These are phyloP conservation scores for Exophiala viscosa DNA, from an alignment of 2,329 filamentous ascomycete genomes.

Conservation along the genomic window DNA sequence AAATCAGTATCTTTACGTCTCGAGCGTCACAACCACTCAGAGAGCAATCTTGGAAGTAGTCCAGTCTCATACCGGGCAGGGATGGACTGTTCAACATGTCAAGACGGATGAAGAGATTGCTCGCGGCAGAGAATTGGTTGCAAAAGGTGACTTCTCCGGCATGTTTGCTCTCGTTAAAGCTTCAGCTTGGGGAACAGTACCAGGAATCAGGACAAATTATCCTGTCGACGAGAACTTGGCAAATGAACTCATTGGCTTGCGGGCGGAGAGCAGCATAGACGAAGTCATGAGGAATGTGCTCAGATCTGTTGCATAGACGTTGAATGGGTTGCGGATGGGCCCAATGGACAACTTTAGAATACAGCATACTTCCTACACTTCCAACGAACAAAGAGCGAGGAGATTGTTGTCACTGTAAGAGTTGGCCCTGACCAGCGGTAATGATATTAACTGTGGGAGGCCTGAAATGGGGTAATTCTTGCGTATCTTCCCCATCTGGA, in stretches of 20 bases:
- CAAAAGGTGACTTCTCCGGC: slow-evolving; percentile 37
- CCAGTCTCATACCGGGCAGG: slow-evolving; percentile 4
- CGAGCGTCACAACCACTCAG: slow-evolving; percentile 45
- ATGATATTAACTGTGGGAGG: no score
- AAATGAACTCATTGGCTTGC: neutral
- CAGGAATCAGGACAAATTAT: slow-evolving; percentile 5
- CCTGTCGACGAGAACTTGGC: slow-evolving; percentile 6
- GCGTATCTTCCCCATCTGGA: no score
- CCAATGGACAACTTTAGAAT: neutral
- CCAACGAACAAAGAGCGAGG: no score
- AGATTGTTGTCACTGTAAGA: no score
- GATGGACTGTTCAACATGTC: slow-evolving; percentile 23
- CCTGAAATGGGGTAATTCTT: no score
- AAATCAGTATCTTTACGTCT: slow-evolving; percentile 49
- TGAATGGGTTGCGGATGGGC: neutral
- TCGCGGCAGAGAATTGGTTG: slow-evolving; percentile 42
- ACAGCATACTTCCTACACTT: no score
- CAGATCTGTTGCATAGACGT: neutral
- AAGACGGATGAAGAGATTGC: slow-evolving; percentile 31
- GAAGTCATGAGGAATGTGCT: neutral
- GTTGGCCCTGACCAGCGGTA: no score
- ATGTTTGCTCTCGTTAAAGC: slow-evolving; percentile 11
- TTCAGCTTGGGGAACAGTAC: slow-evolving; percentile 1
- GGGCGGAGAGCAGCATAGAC: neutral
- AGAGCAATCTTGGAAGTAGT: slow-evolving; percentile 35